Evolutionary conservation across 495 filamentous ascomycete species (phyloP), one percentile per base, ranked within the genome.

Genomic region (Penicillium samsonianum): DNA sequence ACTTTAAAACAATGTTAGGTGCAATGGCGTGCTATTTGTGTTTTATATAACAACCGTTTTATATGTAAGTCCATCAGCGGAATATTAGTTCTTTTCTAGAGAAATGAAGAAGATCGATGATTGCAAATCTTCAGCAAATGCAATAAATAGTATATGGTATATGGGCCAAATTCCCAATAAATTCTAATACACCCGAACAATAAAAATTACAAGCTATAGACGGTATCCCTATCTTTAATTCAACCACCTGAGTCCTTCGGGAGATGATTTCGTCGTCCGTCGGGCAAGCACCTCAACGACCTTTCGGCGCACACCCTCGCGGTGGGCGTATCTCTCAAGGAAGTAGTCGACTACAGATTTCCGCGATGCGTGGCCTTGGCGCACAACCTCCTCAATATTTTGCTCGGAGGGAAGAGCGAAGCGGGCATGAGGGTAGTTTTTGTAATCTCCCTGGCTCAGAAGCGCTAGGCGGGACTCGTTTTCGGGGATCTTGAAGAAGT

Each of bases 381-480:
- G 65, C 3, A 91, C 79, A 55, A 84, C 58, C 14, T 64, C 52
- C 77, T 83, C 72, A 19, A 98, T 84, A 19, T 89, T 80, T n/a
- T 58, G 42, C 73, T 98, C 92, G 20, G 71, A 79, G 41, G 92
- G 93, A 25, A 98, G 76, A n/a, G 85, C 86, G 50, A 84, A 79
- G 31, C 73, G 74, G 9, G 67, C 67, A 67, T 90, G 83, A 2
- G 90, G 91, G 69, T 96, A 95, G 20, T 77, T 58, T n/a, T 58
- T 57, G 68, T 88, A 96, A 61, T 85, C 74, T 54, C 42, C 73
- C 20, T 71, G 23, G 43, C 69, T 78, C 52, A 85, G 55, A 31
- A 96, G 76, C 44, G 73, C 10, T 47, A 98, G 66, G 33, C 65
- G 64, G 28, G 43, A 58, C 54, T 67, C 65, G 25, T 72, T 73